Conservation (phyloP, 2,329 filamentous ascomycete species). For the Aulographum hederae region DNA sequence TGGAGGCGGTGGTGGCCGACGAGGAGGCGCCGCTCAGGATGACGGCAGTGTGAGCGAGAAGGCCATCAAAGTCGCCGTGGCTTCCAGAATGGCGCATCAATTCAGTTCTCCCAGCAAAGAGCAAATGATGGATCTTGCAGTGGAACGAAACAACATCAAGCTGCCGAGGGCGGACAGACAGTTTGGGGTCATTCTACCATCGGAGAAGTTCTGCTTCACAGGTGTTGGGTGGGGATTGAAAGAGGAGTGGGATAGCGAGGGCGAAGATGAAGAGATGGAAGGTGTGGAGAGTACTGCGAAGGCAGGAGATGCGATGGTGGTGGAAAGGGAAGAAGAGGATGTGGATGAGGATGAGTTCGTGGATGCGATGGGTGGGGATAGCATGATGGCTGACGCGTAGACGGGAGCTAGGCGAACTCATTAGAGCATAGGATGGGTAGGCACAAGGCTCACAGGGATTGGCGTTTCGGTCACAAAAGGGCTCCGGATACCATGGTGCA, state of each 20-base stretch:
- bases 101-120: slow-evolving; percentile 55
- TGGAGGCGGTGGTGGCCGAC: slow-evolving; percentile 9
- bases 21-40: slow-evolving; percentile 8
- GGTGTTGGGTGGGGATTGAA: slow-evolving; percentile 37
- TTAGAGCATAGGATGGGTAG: too few relatives aligned
- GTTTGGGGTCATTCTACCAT: slow-evolving; percentile 40
- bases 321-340: slow-evolving; percentile 9
- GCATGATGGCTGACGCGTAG: slow-evolving; percentile 12
- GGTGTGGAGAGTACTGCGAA: slow-evolving; percentile 17
- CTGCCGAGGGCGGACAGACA: slow-evolving; percentile 38
- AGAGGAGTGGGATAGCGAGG: slow-evolving; percentile 39
- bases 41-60: slow-evolving; percentile 41
- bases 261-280: slow-evolving; percentile 25
- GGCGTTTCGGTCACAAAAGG: too few relatives aligned
- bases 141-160: slow-evolving; percentile 48
- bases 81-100: slow-evolving; percentile 47
- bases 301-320: slow-evolving; percentile 12
- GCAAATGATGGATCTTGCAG: slow-evolving; percentile 57
- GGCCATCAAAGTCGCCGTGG: slow-evolving; percentile 56
- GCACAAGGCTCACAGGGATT: too few relatives aligned
- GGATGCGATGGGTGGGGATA: slow-evolving; percentile 8
- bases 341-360: slow-evolving; percentile 11
- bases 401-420: too few relatives aligned
- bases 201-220: slow-evolving; percentile 42
- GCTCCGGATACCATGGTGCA: too few relatives aligned